Evolutionary conservation across 345 rosid genomes (phyloP).

Genomic region (Eucalyptus curtisii): DNA sequence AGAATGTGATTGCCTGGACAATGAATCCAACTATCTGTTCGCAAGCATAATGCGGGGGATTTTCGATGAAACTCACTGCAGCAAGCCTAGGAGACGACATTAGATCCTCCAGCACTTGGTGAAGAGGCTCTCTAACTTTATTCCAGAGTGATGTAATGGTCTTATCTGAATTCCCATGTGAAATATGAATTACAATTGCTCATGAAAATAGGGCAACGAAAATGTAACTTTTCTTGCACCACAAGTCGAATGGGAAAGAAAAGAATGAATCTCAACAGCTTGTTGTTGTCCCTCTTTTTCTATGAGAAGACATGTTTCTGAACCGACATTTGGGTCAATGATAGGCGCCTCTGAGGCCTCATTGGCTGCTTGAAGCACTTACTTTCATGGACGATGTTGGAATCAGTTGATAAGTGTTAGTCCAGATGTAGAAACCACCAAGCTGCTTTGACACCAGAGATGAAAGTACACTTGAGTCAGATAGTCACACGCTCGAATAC

Average conservation of each 20-base stretch:
- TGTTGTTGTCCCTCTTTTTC: slow-evolving; percentile 3
- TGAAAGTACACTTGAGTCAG: not conserved
- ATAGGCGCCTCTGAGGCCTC: slow-evolving; percentile 29
- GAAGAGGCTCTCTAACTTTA: slow-evolving; percentile 21
- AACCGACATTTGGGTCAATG: slow-evolving; percentile 30
- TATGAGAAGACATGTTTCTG: slow-evolving; percentile 36
- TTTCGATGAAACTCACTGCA: slow-evolving; percentile 43
- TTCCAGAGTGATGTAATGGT: slow-evolving; percentile 19
- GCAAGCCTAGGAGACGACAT: slow-evolving; percentile 70
- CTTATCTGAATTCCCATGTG: not conserved
- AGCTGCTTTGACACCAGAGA: slow-evolving; percentile 26
- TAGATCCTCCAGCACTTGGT: slow-evolving; percentile 56
- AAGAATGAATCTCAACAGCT: not conserved
- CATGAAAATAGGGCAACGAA: not conserved
- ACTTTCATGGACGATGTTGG: slow-evolving; percentile 31
- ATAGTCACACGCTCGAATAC: not conserved
- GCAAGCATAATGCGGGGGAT: not conserved
- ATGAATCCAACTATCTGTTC: slow-evolving; percentile 23
- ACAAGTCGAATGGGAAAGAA: not conserved
- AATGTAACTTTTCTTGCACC: not conserved
- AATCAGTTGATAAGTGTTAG: slow-evolving; percentile 51
- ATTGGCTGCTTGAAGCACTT: slow-evolving; percentile 21
- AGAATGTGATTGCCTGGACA: slow-evolving; percentile 50
- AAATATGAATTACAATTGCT: not conserved
- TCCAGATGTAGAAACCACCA: slow-evolving; percentile 91